phyloP scores from a whole-genome alignment of 306 rosid genomes.

The Cucurbita argyrosperma region DNA sequence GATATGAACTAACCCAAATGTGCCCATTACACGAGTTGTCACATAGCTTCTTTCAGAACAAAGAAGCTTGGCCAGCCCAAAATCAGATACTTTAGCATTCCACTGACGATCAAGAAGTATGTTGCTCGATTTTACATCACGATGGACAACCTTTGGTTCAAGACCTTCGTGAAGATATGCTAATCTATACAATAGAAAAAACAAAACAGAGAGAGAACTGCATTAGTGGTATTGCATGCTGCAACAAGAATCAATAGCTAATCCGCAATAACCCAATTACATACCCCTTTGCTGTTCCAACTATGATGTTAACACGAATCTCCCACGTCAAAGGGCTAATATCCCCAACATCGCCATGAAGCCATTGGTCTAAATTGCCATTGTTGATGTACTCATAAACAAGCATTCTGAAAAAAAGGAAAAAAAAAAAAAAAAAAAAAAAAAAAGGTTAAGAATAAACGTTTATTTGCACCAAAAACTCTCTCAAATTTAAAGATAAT shows the following conservation, averaged over 20 bases:
- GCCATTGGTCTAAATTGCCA: slow-evolving; percentile 94
- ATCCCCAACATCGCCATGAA: slow-evolving; percentile 84
- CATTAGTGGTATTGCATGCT: background rate
- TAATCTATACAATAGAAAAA: slow-evolving; percentile 30
- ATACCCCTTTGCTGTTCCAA: slow-evolving; percentile 96
- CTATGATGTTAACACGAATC: slow-evolving; percentile 61
- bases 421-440: slow-evolving; percentile 6
- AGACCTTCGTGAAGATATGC: slow-evolving; percentile 99
- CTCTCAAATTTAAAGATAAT: background rate
- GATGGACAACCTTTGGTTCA: slow-evolving; percentile 96
- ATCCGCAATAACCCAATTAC: background rate
- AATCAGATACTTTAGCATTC: slow-evolving; percentile 91
- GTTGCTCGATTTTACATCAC: slow-evolving; percentile 92
- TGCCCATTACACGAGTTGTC: slow-evolving; percentile 98
- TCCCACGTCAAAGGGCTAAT: slow-evolving; percentile 91
- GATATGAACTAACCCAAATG: slow-evolving; percentile 75
- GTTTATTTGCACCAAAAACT: background rate
- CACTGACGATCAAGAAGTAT: slow-evolving; percentile 83
- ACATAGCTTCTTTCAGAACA: slow-evolving; percentile 76
- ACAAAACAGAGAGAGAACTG: background rate
- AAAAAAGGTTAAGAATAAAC: slow-evolving; percentile 8
- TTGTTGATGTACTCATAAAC: slow-evolving; percentile 89
- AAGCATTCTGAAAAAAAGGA: slow-evolving; percentile 58
- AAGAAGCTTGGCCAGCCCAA: slow-evolving; percentile 94
- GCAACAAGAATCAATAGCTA: background rate